A percentile compares a stretch with the other conserved stretches of the same genome.
Evolutionary conservation across 2,329 filamentous ascomycete species (phyloP).

Genomic region (Nothophoma quercina): DNA sequence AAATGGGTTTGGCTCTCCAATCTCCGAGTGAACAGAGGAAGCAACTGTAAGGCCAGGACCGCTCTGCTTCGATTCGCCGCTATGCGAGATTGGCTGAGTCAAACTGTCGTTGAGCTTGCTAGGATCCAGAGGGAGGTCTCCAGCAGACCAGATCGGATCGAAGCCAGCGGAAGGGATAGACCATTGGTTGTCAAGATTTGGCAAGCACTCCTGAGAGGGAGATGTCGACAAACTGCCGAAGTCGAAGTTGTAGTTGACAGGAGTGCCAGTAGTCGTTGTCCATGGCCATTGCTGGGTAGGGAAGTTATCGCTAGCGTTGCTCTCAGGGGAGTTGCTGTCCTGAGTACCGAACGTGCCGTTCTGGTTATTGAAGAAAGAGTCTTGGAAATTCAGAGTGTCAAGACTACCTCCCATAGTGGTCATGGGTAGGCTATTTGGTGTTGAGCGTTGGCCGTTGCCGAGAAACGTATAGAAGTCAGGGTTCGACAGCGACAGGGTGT

Average conservation of each 20-base stretch:
- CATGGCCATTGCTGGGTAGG: slow-evolving; percentile 46
- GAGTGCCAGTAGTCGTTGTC: slow-evolving; percentile 33
- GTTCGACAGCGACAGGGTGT: slow-evolving; percentile 48
- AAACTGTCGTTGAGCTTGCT: slow-evolving; percentile 46
- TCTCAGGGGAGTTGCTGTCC: slow-evolving; percentile 42
- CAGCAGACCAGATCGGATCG: slow-evolving; percentile 49
- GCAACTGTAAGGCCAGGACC: slow-evolving; percentile 50
- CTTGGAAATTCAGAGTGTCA: slow-evolving; percentile 38
- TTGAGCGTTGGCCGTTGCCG: slow-evolving; percentile 41
- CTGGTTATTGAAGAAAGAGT: slow-evolving; percentile 39
- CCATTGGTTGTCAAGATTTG: slow-evolving; percentile 47
- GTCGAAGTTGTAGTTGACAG: slow-evolving; percentile 40
- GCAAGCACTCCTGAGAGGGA: slow-evolving; percentile 48
- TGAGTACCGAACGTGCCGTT: slow-evolving; percentile 33
- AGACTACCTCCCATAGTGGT: slow-evolving; percentile 40
- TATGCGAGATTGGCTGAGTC: slow-evolving; percentile 50
- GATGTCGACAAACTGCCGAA: slow-evolving; percentile 50
- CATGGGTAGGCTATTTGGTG: slow-evolving; percentile 33
- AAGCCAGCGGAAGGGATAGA: slow-evolving; percentile 46
- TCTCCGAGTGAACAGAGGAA: slow-evolving; percentile 52
- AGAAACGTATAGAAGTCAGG: slow-evolving; percentile 48
- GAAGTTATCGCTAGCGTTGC: slow-evolving; percentile 43
- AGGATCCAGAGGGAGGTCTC: slow-evolving; percentile 51
- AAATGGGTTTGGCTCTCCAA: slow-evolving; percentile 45
- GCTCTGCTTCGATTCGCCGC: slow-evolving; percentile 51